Conservation (phyloP, 2,329 filamentous ascomycete genomes). For the Botrytis byssoidea region DNA sequence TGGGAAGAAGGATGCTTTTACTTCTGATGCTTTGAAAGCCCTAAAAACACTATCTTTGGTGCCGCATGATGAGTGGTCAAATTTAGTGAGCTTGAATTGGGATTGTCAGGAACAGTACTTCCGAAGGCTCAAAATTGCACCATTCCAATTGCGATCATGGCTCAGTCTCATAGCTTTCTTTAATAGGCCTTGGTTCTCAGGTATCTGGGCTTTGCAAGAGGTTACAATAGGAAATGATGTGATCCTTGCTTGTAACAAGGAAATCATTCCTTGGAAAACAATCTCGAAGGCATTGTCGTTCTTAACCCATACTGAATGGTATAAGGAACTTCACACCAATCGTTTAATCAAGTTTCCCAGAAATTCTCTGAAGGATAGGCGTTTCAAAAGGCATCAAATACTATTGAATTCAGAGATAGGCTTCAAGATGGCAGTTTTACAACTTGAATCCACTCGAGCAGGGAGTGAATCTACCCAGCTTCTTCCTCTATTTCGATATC, state of each 20-base stretch:
- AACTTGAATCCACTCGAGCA: conserved; percentile 12
- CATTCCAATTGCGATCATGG: neutral
- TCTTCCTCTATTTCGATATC: conserved; percentile 13
- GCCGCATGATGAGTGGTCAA: conserved; percentile 10
- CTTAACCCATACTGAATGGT: conserved; percentile 4
- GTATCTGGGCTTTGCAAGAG: conserved; percentile 14
- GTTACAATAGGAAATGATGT: neutral
- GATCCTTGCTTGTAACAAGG: conserved; percentile 1
- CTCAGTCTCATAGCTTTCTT: conserved; percentile 15
- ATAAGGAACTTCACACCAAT: conserved; percentile 1
- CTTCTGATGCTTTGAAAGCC: conserved; percentile 8
- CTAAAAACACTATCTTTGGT: conserved; percentile 4
- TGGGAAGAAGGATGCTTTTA: conserved; percentile 20
- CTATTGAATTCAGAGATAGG: conserved; percentile 3
- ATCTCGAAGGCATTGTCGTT: conserved; percentile 6
- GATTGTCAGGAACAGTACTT: neutral
- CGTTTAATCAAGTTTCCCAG: neutral
- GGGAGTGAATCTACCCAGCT: neutral
- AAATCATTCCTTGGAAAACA: neutral
- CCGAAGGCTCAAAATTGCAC: neutral
- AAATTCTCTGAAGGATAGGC: neutral
- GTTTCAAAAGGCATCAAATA: neutral
- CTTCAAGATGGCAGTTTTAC: conserved; percentile 9
- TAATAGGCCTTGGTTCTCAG: conserved; percentile 14
- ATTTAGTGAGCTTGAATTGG: conserved; percentile 4